A percentile compares a stretch with the other conserved stretches of the same genome.
Conservation (phyloP, 139 green algal species). For the Chlamydomonas sp. region DNA sequence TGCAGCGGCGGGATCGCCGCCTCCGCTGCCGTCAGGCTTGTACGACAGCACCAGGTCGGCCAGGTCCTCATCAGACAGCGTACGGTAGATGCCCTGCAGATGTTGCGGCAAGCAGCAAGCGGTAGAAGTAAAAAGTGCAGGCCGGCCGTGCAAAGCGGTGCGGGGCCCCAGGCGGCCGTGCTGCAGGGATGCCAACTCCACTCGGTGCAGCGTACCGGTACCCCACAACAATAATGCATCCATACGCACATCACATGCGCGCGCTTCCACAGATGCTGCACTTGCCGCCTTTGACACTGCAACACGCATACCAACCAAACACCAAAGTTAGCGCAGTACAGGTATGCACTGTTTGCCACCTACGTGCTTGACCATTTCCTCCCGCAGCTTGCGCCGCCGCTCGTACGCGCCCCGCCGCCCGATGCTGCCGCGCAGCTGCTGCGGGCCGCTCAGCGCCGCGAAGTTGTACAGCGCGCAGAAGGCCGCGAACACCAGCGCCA, state of each 20-base stretch:
- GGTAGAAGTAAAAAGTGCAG: neutral
- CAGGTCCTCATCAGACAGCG: conserved; percentile 30
- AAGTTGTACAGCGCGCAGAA: neutral
- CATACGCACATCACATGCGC: no score
- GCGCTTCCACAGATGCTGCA: no score
- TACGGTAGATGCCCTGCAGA: conserved; percentile 11
- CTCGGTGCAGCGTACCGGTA: no score
- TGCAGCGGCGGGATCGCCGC: no score
- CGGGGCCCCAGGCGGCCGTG: no score
- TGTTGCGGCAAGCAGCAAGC: neutral
- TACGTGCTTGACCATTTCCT: conserved; percentile 32
- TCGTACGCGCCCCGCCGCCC: conserved; percentile 24
- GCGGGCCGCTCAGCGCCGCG: conserved; percentile 1
- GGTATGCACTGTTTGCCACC: neutral
- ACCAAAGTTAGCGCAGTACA: no score
- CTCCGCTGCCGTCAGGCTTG: no score
- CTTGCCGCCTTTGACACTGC: no score
- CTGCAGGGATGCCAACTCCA: no score
- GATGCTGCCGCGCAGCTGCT: neutral
- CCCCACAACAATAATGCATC: no score
- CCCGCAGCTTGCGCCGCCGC: conserved; percentile 10
- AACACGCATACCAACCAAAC: no score
- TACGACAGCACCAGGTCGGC: conserved; percentile 30
- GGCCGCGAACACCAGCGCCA: conserved; percentile 4
- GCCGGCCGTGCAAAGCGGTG: no score